Evolutionary conservation across 108 stramenopile genomes (phyloP).

Genomic region (Cyclotella sp.): DNA sequence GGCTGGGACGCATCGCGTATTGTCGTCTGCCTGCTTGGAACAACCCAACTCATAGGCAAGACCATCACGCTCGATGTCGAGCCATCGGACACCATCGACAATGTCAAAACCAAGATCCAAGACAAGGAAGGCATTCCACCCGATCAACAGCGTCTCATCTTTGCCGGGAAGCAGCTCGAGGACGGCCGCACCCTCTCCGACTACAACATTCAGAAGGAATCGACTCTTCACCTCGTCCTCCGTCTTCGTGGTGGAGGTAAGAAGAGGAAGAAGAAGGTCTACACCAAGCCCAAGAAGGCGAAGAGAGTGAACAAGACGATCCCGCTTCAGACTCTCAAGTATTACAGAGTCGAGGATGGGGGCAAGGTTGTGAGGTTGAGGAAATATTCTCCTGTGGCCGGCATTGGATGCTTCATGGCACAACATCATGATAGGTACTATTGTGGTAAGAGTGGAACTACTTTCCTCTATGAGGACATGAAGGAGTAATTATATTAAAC

Average conservation of each 20-base stretch:
- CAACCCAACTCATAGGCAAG: conserved; percentile 22
- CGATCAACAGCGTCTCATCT: conserved; percentile 97
- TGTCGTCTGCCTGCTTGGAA: background rate
- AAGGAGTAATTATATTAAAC: conserved; percentile 78
- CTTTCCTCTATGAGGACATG: conserved; percentile 95
- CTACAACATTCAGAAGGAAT: conserved; percentile 99
- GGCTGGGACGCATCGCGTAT: conserved; percentile 47
- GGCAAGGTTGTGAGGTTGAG: conserved; percentile 97
- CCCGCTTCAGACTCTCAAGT: conserved; percentile 98
- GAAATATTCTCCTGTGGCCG: conserved; percentile 96
- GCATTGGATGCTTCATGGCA: conserved; percentile 99
- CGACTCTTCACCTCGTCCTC: conserved; percentile 93
- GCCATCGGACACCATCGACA: conserved; percentile 96
- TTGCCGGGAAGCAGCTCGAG: conserved; percentile 97
- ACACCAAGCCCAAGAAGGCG: conserved; percentile 99
- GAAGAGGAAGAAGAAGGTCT: conserved; percentile 98
- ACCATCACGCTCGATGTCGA: conserved; percentile 98
- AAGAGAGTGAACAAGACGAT: conserved; percentile 95
- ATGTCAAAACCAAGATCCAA: conserved; percentile 96
- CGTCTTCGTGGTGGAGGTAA: conserved; percentile 94
- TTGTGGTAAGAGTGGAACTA: conserved; percentile 98
- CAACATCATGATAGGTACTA: conserved; percentile 98
- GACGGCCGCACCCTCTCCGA: conserved; percentile 94
- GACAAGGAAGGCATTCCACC: conserved; percentile 98
- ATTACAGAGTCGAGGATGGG: conserved; percentile 97